Base-by-base conservation (phyloP, 768 basidiomycete genomes). In the Phylloporus sp. region DNA sequence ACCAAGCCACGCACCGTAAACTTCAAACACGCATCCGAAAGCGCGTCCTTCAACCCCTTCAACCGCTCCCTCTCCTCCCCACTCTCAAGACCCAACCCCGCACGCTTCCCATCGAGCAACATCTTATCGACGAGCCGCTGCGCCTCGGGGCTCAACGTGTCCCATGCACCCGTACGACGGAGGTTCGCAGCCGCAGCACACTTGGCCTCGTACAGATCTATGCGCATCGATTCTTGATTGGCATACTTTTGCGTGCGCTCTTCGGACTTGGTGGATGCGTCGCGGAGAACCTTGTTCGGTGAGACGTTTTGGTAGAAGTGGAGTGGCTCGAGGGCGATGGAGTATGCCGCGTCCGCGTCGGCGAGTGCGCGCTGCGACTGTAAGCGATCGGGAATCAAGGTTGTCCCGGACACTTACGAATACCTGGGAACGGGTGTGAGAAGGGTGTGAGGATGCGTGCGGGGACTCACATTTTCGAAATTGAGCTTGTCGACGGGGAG, bases 281-380 rank as follows among this genome's bases (percentile, higher is more conserved):
- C 90, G 1, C 90, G 79, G n/a, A 93, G 75, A 34, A 76, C 79
- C 61, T 89, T 82, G 45, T 74, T 71, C 1, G 81, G 70, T 22
- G 87, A 85, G 22, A 92, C 88, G 54, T 90, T 86, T 63, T 90
- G 85, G 59, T 90, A 86, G 67, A 94, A 93, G 0, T 73, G 66
- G 17, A 89, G 71, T 0, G 84, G 84, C 50, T 86, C 84, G 5
- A 71, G 61, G 28, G 69, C 58, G 9, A 62, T 57, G 39, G 81
- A 75, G 29, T 81, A 69, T 10, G 70, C 61, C 15, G 81, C 75
- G 36, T 88, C 84, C 3, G 75, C 75, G 17, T 72, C 58, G 5
- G 82, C 78, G 20, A 90, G 78, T 9, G 76, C 69, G n/a, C 75
- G 58, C 86, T 90, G 29, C 49, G 11, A 47, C 2, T n/a, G n/a